A percentile compares a stretch with the other conserved stretches of the same genome.
Conservation (phyloP, 1,284 basidiomycete species). For the Cystobasidium pallidum region DNA sequence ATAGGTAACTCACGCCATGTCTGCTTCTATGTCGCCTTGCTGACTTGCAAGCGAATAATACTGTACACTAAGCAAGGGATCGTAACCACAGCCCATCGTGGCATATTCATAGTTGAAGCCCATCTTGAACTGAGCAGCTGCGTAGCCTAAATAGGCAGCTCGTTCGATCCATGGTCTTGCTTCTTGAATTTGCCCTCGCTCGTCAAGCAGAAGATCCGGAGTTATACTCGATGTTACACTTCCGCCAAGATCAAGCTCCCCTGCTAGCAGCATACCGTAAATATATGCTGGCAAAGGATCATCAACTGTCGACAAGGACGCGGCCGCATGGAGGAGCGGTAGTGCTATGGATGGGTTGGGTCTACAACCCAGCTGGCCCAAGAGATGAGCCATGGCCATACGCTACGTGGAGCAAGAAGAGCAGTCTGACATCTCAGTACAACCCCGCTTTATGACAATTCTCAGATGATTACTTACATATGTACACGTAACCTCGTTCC, state of each 20-base stretch:
- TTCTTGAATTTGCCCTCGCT: constrained; percentile 63
- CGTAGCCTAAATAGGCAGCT: constrained; percentile 81
- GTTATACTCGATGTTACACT: constrained; percentile 64
- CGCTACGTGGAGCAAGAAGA: no score
- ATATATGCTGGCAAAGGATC: constrained; percentile 83
- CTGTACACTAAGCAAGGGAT: constrained; percentile 85
- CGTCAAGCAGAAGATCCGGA: constrained; percentile 55
- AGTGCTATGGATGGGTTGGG: constrained; percentile 66
- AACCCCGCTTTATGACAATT: constrained; percentile 8
- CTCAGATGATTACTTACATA: constrained; percentile 65
- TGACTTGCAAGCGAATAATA: constrained; percentile 85
- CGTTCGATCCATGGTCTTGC: constrained; percentile 65
- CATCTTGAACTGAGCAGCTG: constrained; percentile 89
- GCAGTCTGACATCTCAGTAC: no score
- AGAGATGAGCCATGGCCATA: constrained; percentile 84
- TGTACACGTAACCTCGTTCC: constrained; percentile 71
- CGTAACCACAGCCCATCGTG: constrained; percentile 79
- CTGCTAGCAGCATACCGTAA: constrained; percentile 76
- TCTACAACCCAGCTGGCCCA: constrained; percentile 77
- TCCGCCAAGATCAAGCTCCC: constrained; percentile 68
- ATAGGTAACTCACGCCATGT: constrained; percentile 75
- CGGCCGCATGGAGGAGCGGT: constrained; percentile 66
- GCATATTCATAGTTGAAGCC: constrained; percentile 93
- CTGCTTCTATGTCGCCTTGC: constrained; percentile 84
- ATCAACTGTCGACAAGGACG: constrained; percentile 54